Evolutionary conservation across 2,329 filamentous ascomycete species (phyloP).

Genomic region (Pseudogymnoascus sp.): DNA sequence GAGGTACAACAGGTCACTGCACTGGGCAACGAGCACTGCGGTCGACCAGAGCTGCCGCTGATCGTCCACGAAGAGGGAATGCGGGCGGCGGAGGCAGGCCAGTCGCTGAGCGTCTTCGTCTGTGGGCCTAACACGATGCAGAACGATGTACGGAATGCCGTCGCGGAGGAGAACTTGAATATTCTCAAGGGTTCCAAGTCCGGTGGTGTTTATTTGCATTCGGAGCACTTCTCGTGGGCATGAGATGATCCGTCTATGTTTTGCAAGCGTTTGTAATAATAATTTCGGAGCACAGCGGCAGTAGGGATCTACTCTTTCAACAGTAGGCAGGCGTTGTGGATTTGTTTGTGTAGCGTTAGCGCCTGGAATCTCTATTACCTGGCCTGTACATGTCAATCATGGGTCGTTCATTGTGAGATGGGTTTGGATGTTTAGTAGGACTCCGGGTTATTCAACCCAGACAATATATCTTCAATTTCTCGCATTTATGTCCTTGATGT

Average conservation of each 20-base stretch:
- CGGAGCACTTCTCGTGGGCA: slow-evolving; percentile 41
- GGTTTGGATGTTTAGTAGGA: background rate
- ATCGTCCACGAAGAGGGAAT: slow-evolving; percentile 18
- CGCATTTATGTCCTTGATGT: background rate
- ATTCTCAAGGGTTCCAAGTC: slow-evolving; percentile 28
- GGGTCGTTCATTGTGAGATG: background rate
- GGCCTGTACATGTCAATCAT: background rate
- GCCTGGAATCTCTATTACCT: background rate
- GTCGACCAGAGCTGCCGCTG: slow-evolving; percentile 30
- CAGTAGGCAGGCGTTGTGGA: background rate
- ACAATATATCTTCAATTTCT: background rate
- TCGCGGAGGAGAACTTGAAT: slow-evolving; percentile 35
- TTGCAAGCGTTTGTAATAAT: background rate
- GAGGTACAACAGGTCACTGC: slow-evolving; percentile 13
- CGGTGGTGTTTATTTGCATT: slow-evolving; percentile 39
- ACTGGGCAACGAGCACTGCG: slow-evolving; percentile 13
- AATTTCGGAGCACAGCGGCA: background rate
- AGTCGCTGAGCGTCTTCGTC: slow-evolving; percentile 31
- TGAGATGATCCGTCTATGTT: slow-evolving; percentile 13
- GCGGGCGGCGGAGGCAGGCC: slow-evolving; percentile 7
- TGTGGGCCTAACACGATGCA: slow-evolving; percentile 41
- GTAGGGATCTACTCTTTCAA: background rate
- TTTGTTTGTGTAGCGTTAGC: background rate
- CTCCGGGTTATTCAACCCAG: background rate
- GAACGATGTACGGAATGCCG: slow-evolving; percentile 40